phyloP scores from a whole-genome alignment of 108 stramenopile genomes.

The Cyclotella cryptica region DNA sequence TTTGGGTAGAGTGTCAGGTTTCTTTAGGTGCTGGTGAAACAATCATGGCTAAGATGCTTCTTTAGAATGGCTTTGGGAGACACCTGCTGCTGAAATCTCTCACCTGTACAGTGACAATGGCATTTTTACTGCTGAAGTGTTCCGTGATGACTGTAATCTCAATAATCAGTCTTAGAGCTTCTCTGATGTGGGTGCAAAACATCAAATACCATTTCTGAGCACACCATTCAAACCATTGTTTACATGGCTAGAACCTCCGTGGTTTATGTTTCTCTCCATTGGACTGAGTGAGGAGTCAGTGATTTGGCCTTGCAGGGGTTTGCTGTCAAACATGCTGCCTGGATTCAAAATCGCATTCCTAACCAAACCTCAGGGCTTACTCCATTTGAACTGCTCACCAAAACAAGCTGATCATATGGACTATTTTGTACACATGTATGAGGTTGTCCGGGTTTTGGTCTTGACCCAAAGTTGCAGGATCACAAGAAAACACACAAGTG shows the following conservation, averaged over 20 bases:
- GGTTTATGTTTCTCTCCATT: constrained; percentile 44
- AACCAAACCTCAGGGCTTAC: neutral
- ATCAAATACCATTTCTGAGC: neutral
- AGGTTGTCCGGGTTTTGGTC: too few relatives aligned
- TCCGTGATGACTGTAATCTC: neutral
- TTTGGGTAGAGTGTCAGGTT: too few relatives aligned
- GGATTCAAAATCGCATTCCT: constrained; percentile 47
- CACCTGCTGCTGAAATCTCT: too few relatives aligned
- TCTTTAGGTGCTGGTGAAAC: too few relatives aligned
- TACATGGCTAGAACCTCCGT: constrained; percentile 49
- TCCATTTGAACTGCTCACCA: constrained; percentile 26
- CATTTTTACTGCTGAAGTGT: constrained; percentile 24
- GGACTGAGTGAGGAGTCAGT: constrained; percentile 26
- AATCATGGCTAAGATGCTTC: constrained; percentile 38
- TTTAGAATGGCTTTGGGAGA: constrained; percentile 30
- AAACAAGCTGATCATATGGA: constrained; percentile 3
- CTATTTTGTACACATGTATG: too few relatives aligned
- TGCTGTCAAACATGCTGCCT: constrained; percentile 52
- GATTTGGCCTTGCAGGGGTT: constrained; percentile 37
- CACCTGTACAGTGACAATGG: too few relatives aligned
- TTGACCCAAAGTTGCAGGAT: constrained; percentile 43
- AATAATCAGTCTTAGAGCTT: constrained; percentile 18
- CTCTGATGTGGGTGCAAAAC: neutral
- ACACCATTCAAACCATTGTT: constrained; percentile 3
- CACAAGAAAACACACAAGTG: too few relatives aligned